Evolutionary conservation across 345 rosid species (phyloP).

Genomic region (Aquilaria yunnanensis): DNA sequence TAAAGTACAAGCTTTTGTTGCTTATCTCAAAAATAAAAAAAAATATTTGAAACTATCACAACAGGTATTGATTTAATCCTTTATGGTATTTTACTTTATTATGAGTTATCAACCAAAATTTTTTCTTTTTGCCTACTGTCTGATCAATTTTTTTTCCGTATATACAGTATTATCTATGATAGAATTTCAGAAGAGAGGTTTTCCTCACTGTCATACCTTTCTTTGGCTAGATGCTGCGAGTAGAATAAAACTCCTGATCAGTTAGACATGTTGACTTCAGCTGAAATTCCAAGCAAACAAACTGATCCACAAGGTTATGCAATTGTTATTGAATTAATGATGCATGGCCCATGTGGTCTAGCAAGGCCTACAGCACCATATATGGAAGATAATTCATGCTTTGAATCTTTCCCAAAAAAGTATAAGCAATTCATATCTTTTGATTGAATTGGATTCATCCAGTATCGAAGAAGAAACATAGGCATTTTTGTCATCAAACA

Average conservation of each 20-base stretch:
- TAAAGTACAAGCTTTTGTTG: not conserved
- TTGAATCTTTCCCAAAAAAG: not conserved
- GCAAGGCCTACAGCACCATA: not conserved
- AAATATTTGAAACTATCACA: not conserved
- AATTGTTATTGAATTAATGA: not conserved
- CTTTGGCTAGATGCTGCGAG: not conserved
- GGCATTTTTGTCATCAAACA: not conserved
- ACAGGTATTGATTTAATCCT: not conserved
- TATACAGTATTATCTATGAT: not conserved
- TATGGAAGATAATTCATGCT: not conserved
- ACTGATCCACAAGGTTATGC: not conserved
- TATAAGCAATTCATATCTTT: not conserved
- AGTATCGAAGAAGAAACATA: not conserved
- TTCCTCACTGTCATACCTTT: not conserved
- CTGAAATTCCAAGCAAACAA: not conserved
- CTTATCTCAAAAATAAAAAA: not conserved
- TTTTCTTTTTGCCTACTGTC: not conserved
- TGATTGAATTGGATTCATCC: not conserved
- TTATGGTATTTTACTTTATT: not conserved
- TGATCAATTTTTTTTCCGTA: not conserved
- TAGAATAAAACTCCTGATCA: not conserved
- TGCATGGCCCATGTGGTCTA: slow-evolving; percentile 10
- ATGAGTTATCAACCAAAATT: not conserved
- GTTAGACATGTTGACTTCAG: not conserved
- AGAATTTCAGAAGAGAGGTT: not conserved